Base-by-base conservation (phyloP, 768 basidiomycete genomes). In the Lenzites betulinus region DNA sequence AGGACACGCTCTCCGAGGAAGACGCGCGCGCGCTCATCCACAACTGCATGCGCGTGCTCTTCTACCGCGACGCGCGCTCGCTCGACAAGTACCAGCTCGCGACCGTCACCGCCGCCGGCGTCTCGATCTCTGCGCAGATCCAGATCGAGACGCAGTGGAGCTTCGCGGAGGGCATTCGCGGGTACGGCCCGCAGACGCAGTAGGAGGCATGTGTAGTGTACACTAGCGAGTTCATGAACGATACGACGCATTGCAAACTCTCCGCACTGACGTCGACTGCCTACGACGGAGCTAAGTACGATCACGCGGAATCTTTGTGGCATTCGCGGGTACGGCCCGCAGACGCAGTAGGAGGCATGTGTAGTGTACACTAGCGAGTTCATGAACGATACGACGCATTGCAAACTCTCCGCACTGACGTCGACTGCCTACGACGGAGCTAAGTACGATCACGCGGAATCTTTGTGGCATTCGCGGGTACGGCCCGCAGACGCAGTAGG, bases 81-180 rank as follows among this genome's bases (percentile, higher is more conserved):
- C 78, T 95, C 73, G 91, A 98, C 82, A 97, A 98, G 96, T 98
- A 88, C 77, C 96, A 98, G 95, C 83, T 98, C 58, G 95, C 94
- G 5, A 93, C 83, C 0, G 84, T 98, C 67, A 94, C 90, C 0
- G 85, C 78, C 18, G 77, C 83, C 3, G 95, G 96, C 1, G 82
- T 89, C 30, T 75, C 73, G 9, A 92, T 99, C 59, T 90, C 92
- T 0, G 93, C 93, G 62, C 85, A 93, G 28, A 80, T 85, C 63
- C 78, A 81, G 43, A 75, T 92, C 5, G 83, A 88, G 63, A 97
- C 96, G 1, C 76, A 84, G 23, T 99, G 97, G 97, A 77, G 79
- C 35, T 98, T 98, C 69, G 96, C 95, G 16, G 96, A 98, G 73
- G 87, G 86, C 22, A 88, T 98, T 67, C 80, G 92, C 65, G 93